These are phyloP conservation scores for Calamus simplicifolius DNA, from an alignment of 176 grass and related monocot genomes.

Conservation along the genomic window DNA sequence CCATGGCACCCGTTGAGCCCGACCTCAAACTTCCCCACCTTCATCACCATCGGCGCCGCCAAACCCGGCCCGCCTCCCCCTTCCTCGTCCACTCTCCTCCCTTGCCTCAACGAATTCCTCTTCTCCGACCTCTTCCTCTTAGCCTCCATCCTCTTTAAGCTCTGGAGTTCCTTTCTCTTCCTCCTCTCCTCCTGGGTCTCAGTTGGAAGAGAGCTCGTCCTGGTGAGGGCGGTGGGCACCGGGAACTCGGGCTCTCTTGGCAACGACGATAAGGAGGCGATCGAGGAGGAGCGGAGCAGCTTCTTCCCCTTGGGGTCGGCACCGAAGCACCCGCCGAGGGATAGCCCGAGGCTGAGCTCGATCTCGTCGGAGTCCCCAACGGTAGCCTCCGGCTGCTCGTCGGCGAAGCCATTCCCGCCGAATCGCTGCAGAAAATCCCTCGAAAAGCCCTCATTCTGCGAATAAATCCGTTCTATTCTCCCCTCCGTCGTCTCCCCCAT, in stretches of 20 bases:
- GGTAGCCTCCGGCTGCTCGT: conserved; percentile 10
- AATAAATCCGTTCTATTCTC: not conserved
- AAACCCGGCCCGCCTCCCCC: not conserved
- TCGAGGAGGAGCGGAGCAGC: conserved; percentile 55
- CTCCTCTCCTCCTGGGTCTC: conserved; percentile 51
- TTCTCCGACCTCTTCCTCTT: conserved; percentile 89
- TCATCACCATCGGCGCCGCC: not conserved
- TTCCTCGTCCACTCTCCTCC: conserved; percentile 17
- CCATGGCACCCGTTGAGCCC: not conserved
- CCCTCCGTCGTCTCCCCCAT: not conserved
- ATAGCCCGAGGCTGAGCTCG: conserved; percentile 79
- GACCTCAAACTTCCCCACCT: not conserved
- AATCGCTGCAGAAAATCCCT: conserved; percentile 59
- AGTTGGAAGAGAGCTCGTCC: conserved; percentile 66
- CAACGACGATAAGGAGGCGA: conserved; percentile 48
- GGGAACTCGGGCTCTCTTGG: conserved; percentile 21
- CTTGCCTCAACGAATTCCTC: conserved; percentile 50
- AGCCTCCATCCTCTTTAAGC: conserved; percentile 55
- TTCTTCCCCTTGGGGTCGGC: conserved; percentile 42
- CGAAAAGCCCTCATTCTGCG: conserved; percentile 1
- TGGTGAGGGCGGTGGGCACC: conserved; percentile 26
- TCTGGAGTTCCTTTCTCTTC: conserved; percentile 61
- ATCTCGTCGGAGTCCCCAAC: conserved; percentile 39
- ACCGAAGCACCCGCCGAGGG: conserved; percentile 75
- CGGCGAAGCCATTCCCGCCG: conserved; percentile 8